Evolutionary conservation across 2,329 filamentous ascomycete species (phyloP), one percentile per base, ranked within the genome.

Genomic region (Colletotrichum orbiculare): DNA sequence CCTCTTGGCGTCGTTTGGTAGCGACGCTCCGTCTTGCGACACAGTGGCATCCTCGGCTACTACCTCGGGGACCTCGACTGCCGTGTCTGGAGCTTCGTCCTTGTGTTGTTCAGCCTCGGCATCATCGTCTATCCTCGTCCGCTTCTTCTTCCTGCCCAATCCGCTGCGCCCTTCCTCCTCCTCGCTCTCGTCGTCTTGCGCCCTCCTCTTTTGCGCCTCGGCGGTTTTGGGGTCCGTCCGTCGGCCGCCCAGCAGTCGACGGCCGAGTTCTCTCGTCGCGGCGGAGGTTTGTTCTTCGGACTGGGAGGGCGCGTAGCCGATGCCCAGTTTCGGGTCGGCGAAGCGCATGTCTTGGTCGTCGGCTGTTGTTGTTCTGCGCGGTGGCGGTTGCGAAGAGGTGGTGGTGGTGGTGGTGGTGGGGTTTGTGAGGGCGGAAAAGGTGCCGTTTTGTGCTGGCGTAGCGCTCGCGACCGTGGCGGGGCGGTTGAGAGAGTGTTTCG

Each of bases 281-380:
- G 65, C 65, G 60, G 76, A 72, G 55, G 72, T 69, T 33, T 70
- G 60, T 57, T 71, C 69, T 12, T 69, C 70, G 38, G 71, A 68
- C 35, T 69, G 70, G 42, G 70, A 60, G 9, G 70, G 58, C 34
- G 74, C 71, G 70, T 78, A 82, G 8, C 81, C 82, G 9, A 83
- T 69, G 41, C 81, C 82, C 33, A 77, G 74, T 69, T 81, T 81
- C 42, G 73, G 73, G 42, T 67, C 56, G 34, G 67, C 67, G 50
- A 66, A 58, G 42, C 65, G 67, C 41, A 67, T 17, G 37, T 67
- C 66, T 6, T 63, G 52, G 56, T 67, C 64, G 42, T 68, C 65
- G n/a, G 59, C 56, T 17, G 35, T 13, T 37, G 38, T 10, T 39
- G 53, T 35, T 33, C 35, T 49, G 45, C 17, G 37, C 41, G 41